Evolutionary conservation across 2,329 filamentous ascomycete species (phyloP), one percentile per base, ranked within the genome.

Genomic region (Penicillium sp.): DNA sequence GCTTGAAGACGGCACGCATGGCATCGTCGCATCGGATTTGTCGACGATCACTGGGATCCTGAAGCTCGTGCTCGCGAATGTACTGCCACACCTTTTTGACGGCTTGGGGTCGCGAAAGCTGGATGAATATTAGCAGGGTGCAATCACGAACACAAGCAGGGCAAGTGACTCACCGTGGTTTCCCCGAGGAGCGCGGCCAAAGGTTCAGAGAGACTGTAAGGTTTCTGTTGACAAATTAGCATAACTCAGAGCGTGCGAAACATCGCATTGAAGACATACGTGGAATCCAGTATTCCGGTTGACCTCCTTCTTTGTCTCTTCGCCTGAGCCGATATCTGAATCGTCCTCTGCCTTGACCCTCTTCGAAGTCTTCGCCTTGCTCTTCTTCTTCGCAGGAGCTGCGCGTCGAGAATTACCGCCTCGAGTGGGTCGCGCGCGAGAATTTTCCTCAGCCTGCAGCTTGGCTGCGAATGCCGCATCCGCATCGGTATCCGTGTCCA

Each of bases 1-100:
- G 81, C 70, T 95, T 95, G 76, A 99, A 99, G 7, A 99, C 87
- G 6, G 87, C 87, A 53, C 88, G 84, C 86, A 99, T 87, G 60
- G 83, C 84, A 19, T 95, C 89, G 71, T 99, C 93, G 73, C 93
- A 99, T 25, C 83, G 77, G 56, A 99, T 99, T 60, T 95, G 89
- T 18, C 93, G 87, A 70, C 91, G 92, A 74, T 99, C 92, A 56
- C 71, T 82, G 0, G 91, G 92, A 60, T 97, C 91, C 71, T 99
- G 93, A 5, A 99, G 82, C 34, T 90, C 81, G 58, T 91, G 84
- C 52, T 78, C 82, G 64, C 95, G 95, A 73, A 99, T 95, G 65
- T 99, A 90, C 53, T 87, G 85, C 93, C 93, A 99, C 46, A 99
- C 84, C 68, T 88, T 88, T 77, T 97, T 97, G 62, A 99, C 93